A percentile compares a stretch with the other conserved stretches of the same genome.
phyloP scores from a whole-genome alignment of 2,329 filamentous ascomycete species.

The Sclerotinia subarctica region DNA sequence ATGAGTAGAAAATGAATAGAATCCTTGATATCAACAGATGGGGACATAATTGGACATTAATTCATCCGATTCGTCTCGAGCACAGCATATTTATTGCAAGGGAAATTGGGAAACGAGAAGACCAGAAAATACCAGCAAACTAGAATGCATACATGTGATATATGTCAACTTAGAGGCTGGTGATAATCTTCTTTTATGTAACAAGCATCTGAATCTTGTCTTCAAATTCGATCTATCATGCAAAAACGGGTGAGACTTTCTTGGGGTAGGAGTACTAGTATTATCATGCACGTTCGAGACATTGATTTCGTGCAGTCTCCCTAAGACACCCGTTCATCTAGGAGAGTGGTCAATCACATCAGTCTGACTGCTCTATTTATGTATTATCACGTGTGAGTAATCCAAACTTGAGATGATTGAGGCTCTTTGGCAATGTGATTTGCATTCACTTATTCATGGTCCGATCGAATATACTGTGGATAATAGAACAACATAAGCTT shows the following conservation, averaged over 20 bases:
- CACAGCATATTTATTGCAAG: constrained; percentile 4
- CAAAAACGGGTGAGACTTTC: background rate
- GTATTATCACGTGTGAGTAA: constrained; percentile 7
- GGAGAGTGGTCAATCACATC: background rate
- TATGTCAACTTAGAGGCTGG: background rate
- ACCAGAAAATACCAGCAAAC: background rate
- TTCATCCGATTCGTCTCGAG: background rate
- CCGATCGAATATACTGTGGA: background rate
- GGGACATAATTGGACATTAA: background rate
- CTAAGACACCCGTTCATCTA: background rate
- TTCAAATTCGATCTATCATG: background rate
- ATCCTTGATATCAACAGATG: background rate
- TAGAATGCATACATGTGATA: constrained; percentile 1
- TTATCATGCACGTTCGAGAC: background rate
- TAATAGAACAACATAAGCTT: background rate
- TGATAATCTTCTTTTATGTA: background rate
- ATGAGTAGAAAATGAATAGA: background rate
- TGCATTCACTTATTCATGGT: background rate
- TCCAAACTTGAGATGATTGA: background rate
- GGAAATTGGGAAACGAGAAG: constrained; percentile 7
- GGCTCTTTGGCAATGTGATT: constrained; percentile 2
- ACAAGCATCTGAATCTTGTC: background rate
- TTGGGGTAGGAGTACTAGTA: background rate
- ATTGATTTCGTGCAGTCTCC: constrained; percentile 3
- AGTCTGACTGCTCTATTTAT: background rate